phyloP scores from a whole-genome alignment of 495 filamentous ascomycete species.

The Xylaria palmicola region DNA sequence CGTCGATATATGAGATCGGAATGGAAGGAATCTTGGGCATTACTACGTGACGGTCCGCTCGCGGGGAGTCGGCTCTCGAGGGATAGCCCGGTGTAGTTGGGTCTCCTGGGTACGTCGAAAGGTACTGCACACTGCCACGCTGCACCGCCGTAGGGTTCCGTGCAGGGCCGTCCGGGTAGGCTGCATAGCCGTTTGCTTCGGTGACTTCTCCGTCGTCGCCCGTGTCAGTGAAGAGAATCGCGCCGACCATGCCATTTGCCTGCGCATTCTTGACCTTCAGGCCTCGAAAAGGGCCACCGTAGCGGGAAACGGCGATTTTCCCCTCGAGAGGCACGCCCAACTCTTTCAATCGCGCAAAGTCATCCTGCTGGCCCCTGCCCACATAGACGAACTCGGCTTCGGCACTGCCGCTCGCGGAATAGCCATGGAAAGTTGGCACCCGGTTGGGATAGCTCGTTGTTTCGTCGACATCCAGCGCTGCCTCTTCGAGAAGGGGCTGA shows the following conservation, averaged over 20 bases:
- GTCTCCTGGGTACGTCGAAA: slow-evolving; percentile 57
- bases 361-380: slow-evolving; percentile 74
- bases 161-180: slow-evolving; percentile 80
- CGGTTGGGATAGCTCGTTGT: slow-evolving; percentile 66
- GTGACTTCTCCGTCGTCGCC: slow-evolving; percentile 75
- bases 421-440: slow-evolving; percentile 86
- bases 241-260: slow-evolving; percentile 79
- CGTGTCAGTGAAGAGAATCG: slow-evolving; percentile 78
- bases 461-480: slow-evolving; percentile 70
- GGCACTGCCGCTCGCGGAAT: slow-evolving; percentile 78
- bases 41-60: slow-evolving; percentile 57
- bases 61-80: slow-evolving; percentile 72
- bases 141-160: slow-evolving; percentile 80
- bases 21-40: slow-evolving; percentile 82
- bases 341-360: slow-evolving; percentile 72
- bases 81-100: slow-evolving; percentile 89
- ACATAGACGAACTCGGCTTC: slow-evolving; percentile 69
- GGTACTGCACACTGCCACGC: slow-evolving; percentile 74
- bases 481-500: slow-evolving; percentile 74
- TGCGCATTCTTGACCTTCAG: slow-evolving; percentile 84
- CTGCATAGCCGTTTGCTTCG: slow-evolving; percentile 68
- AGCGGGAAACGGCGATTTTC: slow-evolving; percentile 78
- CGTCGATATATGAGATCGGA: slow-evolving; percentile 80
- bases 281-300: slow-evolving; percentile 76
- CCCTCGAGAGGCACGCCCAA: slow-evolving; percentile 69